phyloP scores from a whole-genome alignment of 345 rosid genomes.

The Microcos paniculata region DNA sequence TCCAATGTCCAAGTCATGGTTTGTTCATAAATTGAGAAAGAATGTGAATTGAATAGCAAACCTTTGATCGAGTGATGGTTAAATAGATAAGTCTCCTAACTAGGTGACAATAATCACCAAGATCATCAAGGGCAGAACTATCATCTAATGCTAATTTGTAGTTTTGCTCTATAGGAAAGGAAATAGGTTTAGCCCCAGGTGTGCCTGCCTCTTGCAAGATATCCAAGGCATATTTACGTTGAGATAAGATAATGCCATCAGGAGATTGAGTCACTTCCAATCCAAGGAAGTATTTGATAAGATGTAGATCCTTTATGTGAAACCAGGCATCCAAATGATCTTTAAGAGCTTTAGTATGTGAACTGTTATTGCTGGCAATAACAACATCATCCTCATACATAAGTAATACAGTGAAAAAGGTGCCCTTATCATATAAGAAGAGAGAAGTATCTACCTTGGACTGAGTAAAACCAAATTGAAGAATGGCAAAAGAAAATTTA shows the following conservation, averaged over 20 bases:
- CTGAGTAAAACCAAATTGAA: background rate
- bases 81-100: conserved; percentile 10
- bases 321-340: too few species aligned
- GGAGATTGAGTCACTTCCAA: too few species aligned
- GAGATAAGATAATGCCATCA: too few species aligned
- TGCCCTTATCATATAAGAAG: background rate
- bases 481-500: background rate
- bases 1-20: background rate
- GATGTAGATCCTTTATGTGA: conserved; percentile 13
- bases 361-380: background rate
- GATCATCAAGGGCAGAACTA: background rate
- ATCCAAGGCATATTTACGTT: too few species aligned
- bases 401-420: background rate
- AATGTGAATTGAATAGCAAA: background rate
- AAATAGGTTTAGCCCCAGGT: too few species aligned
- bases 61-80: background rate
- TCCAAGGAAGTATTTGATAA: background rate
- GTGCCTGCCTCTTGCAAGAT: too few species aligned
- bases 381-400: conserved; percentile 22
- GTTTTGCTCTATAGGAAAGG: too few species aligned
- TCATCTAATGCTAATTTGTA: too few species aligned
- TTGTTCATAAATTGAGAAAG: conserved; percentile 11
- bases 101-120: background rate
- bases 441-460: background rate
- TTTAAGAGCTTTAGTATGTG: background rate